Conservation (phyloP, 78 protist species). For the Emiliania huxleyi region DNA sequence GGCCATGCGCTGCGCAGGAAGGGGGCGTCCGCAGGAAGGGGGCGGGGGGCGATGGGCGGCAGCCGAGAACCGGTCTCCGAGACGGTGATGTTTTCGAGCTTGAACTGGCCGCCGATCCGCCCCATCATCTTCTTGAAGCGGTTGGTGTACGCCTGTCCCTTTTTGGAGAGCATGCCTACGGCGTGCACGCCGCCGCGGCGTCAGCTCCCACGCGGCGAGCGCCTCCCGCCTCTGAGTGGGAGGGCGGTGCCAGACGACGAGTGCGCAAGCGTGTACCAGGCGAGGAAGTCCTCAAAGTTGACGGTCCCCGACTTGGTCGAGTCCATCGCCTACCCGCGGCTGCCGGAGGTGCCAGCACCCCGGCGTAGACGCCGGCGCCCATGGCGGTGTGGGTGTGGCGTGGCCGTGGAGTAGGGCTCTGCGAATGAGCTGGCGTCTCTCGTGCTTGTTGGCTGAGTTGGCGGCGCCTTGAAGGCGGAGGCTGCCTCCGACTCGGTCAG, state of each 20-base stretch:
- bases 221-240: no score
- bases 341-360: no score
- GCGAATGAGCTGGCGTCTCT: not conserved
- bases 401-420: not conserved
- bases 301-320: not conserved
- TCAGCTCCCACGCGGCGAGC: no score
- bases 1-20: no score
- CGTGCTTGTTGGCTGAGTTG: not conserved
- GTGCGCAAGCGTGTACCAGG: constrained; percentile 18
- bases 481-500: not conserved
- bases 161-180: not conserved
- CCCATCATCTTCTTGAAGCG: not conserved
- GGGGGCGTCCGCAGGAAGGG: no score
- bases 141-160: not conserved
- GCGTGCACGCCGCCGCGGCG: no score
- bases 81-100: not conserved
- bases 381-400: no score
- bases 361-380: no score
- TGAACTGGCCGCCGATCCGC: not conserved
- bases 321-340: not conserved
- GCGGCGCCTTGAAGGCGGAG: not conserved
- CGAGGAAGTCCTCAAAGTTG: not conserved
- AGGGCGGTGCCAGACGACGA: not conserved
- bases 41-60: no score
- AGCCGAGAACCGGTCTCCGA: no score